Evolutionary conservation across 805 yeast genomes (phyloP), one percentile per base, ranked within the genome.

Genomic region (Blastobotrys attinorum): DNA sequence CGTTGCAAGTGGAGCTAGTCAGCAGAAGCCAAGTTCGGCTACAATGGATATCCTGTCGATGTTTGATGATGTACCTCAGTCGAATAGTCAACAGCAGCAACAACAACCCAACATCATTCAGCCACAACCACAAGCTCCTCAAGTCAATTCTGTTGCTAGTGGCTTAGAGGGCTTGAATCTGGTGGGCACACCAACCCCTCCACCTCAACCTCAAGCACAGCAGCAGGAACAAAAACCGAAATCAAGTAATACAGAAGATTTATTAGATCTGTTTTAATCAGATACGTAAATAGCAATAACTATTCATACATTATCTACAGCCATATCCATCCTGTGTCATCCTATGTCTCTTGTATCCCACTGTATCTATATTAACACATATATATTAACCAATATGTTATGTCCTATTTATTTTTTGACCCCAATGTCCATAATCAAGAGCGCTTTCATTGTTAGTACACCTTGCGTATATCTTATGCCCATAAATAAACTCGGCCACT

Each of bases 401-500:
- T n/a, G n/a, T n/a, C n/a, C n/a, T n/a, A n/a, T n/a, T n/a, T 8
- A 8, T 25, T 25, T 8, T 8, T 25, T 25, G 31, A 8, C 31
- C 31, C 31, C 31, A 25, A 25, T 25, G 8, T 8, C 31, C 8
- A 8, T 25, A 25, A 13, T 25, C 13, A 25, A 8, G 8, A 25
- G 31, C 13, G 13, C 31, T 13, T 8, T 25, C 13, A 25, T 8
- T 25, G 13, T 8, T 25, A 13, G 11, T 25, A 8, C 31, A 8
- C 13, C 31, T 8, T 8, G 31, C 13, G 31, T 25, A 25, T 25
- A 31, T 31, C 10, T 36, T 43, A 53, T 40, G 39, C 63, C 58
- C 72, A 84, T 42, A 86, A 59, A 58, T 82, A 85, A 0, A 80
- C 79, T 57, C 89, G 89, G 5, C 97, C 97, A 55, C 94, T 84